Evolutionary conservation across 148 eudicot species (phyloP).

Genomic region (Silene latifolia): DNA sequence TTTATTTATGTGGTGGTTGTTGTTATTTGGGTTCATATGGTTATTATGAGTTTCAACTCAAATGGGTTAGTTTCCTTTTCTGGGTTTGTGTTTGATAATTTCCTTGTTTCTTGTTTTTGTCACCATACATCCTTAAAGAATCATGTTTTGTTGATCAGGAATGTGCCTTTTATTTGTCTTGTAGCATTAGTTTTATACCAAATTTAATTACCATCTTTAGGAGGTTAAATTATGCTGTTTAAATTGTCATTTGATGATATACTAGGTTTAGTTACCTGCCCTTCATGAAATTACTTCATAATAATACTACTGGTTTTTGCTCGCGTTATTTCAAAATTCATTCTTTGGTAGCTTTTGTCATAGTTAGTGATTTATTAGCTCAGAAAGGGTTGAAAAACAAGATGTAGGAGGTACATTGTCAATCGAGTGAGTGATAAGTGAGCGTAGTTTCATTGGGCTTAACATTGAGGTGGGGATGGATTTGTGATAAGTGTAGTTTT

Average conservation of each 20-base stretch:
- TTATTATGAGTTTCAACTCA: conserved; percentile 9
- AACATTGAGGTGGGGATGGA: not conserved
- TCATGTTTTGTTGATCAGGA: conserved; percentile 28
- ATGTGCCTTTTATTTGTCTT: conserved; percentile 28
- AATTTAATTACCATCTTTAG: conserved; percentile 9
- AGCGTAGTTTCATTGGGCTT: not conserved
- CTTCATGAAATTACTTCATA: too few relatives aligned
- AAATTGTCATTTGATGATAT: too few relatives aligned
- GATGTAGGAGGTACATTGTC: conserved; percentile 2
- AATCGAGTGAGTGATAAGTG: not conserved
- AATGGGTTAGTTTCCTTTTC: conserved; percentile 31
- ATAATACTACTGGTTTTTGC: not conserved
- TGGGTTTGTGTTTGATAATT: conserved; percentile 22
- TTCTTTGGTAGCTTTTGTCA: not conserved
- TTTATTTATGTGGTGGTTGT: conserved; percentile 22
- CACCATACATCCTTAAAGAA: conserved; percentile 24
- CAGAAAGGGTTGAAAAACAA: not conserved
- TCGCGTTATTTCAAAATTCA: not conserved
- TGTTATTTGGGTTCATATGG: not conserved
- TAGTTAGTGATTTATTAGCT: not conserved
- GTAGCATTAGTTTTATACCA: conserved; percentile 7
- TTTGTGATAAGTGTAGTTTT: not conserved
- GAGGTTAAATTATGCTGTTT: too few relatives aligned
- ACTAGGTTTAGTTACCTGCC: too few relatives aligned
- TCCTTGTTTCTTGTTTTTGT: conserved; percentile 17